phyloP scores from a whole-genome alignment of 139 green algal genomes.

The Chlamydomonas asymmetrica region DNA sequence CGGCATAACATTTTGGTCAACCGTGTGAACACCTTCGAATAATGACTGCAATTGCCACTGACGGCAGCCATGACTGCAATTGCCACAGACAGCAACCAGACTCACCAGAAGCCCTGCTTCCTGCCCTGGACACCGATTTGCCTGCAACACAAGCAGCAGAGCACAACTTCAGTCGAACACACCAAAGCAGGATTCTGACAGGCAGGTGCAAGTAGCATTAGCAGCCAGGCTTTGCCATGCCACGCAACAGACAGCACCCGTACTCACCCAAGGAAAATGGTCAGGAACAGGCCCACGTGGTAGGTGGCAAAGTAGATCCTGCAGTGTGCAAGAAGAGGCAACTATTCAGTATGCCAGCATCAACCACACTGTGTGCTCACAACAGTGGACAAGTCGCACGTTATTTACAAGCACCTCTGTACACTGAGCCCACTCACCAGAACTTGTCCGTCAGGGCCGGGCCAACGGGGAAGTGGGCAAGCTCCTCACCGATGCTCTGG shows the following conservation, averaged over 20 bases:
- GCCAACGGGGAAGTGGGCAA: slow-evolving; percentile 81
- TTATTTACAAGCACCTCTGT: not conserved
- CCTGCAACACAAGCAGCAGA: no score
- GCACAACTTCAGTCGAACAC: slow-evolving; percentile 9
- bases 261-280: slow-evolving; percentile 45
- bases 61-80: no score
- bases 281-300: slow-evolving; percentile 70
- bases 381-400: not conserved
- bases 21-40: no score
- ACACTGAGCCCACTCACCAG: slow-evolving; percentile 60
- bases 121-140: slow-evolving; percentile 73
- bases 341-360: not conserved
- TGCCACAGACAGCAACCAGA: no score
- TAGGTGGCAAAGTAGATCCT: slow-evolving; percentile 73
- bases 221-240: no score
- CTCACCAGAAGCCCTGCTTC: slow-evolving; percentile 66
- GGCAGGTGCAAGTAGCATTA: no score
- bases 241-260: not conserved
- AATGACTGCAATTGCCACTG: no score
- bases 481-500: slow-evolving; percentile 63
- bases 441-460: slow-evolving; percentile 73
- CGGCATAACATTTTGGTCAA: no score
- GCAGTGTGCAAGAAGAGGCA: not conserved
- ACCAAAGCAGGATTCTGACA: slow-evolving; percentile 12
- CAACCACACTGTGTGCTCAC: not conserved